Base-by-base conservation (phyloP, 2,329 filamentous ascomycete species). In the Aspergillus brasiliensis region DNA sequence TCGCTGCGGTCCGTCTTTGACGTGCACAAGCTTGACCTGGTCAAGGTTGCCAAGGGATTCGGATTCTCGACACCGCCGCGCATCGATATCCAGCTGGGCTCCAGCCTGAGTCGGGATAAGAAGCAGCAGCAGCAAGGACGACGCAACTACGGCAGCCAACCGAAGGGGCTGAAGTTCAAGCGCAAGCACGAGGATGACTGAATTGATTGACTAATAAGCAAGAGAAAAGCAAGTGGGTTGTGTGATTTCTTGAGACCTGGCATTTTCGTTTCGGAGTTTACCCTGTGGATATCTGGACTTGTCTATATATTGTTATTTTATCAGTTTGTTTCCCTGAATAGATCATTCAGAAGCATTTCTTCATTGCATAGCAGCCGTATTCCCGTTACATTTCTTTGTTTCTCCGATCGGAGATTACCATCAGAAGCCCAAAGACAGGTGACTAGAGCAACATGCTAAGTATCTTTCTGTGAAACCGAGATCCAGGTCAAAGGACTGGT, bases 31-130 rank as follows among this genome's bases (percentile, higher is more conserved):
- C 81, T 95, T 11, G 91, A 96, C 73, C 81, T 96, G 17, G 86
- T 89, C 69, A 94, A 93, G 79, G 88, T 96, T 3, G 91, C 91
- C 54, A 94, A 92, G 82, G 86, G 87, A 65, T 96, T 95, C 72
- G 91, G 91, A 0, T 96, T 96, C 76, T 77, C 82, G 4, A 86
- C 87, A 0, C 91, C 92, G 17, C 91, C 92, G 3, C 82, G 91
- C 57, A 88, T 96, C 38, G 91, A 96, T 73, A 88, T 96, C 67
- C 86, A 86, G 51, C 80, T 96, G 11, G 91, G 90, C 0, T 87
- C 91, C 5, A 90, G 91, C 72, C 85, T 95, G 86, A 84, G 86
- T 70, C 82, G 87, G 66, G 87, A 89, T 69, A 91, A 91, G 79
- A 90, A 90, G 78, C 82, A 84, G 62, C 69, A 73, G 61, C 71